Evolutionary conservation across 495 filamentous ascomycete species (phyloP), one percentile per base, ranked within the genome.

Genomic region (Chaetomidium leptoderma): DNA sequence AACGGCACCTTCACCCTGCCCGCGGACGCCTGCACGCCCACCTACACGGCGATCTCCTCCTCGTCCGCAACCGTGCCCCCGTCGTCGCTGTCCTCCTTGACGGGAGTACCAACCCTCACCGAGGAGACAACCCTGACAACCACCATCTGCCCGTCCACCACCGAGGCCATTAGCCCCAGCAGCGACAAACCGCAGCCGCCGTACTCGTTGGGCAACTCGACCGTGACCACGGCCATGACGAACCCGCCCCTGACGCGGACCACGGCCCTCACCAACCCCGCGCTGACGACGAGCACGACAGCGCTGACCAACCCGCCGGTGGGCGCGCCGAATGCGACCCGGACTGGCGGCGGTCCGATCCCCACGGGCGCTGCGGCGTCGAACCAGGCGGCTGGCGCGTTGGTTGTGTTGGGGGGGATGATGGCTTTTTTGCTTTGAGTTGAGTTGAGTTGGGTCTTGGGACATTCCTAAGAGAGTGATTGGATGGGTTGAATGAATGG

Each of bases 1-100:
- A 42, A 21, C 19, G 44, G 29, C 33, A 45, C 46, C 37, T 71
- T 65, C 53, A 68, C 66, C 14, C 59, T 72, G 24, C 61, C 66
- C 17, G 16, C 55, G 2, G 26, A 37, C 35, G 26, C 49, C 8
- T 72, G 70, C 58, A 66, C 49, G 26, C 68, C 70, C 14, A 57
- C 47, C 42, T 67, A 53, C 61, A 61, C 57, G 4, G 39, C 56
- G 23, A 35, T 23, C 4, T 26, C 51, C 29, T 40, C 51, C 39
- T 19, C 46, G 24, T 26, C 48, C 8, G 29, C 54, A n/a, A 57
- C 53, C 16, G 49, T 49, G 3, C 24, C 55, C 46, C n/a, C 19
- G n/a, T n/a, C n/a, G n/a, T n/a, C n/a, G n/a, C n/a, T n/a, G n/a
- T n/a, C n/a, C n/a, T n/a, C n/a, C n/a, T n/a, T n/a, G n/a, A n/a